Base-by-base conservation (phyloP, 106 monocot genomes). In the Acorus gramineus region DNA sequence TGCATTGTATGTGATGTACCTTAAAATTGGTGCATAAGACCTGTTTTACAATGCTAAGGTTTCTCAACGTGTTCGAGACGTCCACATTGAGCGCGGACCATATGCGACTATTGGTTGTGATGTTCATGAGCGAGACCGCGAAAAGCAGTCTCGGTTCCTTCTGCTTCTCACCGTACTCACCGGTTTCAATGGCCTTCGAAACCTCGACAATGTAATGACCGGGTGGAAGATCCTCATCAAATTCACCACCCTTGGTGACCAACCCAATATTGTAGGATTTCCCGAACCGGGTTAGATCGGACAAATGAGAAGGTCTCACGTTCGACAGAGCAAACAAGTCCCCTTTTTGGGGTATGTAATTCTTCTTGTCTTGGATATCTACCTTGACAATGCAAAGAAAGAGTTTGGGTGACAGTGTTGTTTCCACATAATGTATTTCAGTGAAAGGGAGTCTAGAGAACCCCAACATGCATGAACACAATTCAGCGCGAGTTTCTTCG, bases 401-500 rank as follows among this genome's bases (percentile, higher is more conserved):
- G 2, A 9, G 2, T 4, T 55, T 59, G 0, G 4, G 14, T 8
- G 51, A 7, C 60, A 11, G 60, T 11, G 7, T 4, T 14, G 52
- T 61, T 2, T 61, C 45, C 6, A 61, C 46, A 2, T 28, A 11
- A 3, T 60, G 49, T 51, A 70, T 70, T 10, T 70, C 49, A 5
- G 46, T 8, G 46, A 11, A 70, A 42, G 70, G 59, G 10, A 61
- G 60, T 12, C 46, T 2, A n/a, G 70, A 61, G 8, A 70, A 4
- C 7, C 52, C 70, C 66, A 73, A 13, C 59, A 74, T 43, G 10
- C 10, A 47, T 42, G 74, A 66, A 11, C 45, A 74, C 6, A 74
- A 8, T 45, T 66, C 66, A 44, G 3, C 2, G 1, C 67, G 74
- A 9, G 61, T 46, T 47, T 74, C 74, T 48, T 74, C 74, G 10